These are phyloP conservation scores for Mycena capillaripes DNA, from an alignment of 768 basidiomycete genomes.

Conservation along the genomic window DNA sequence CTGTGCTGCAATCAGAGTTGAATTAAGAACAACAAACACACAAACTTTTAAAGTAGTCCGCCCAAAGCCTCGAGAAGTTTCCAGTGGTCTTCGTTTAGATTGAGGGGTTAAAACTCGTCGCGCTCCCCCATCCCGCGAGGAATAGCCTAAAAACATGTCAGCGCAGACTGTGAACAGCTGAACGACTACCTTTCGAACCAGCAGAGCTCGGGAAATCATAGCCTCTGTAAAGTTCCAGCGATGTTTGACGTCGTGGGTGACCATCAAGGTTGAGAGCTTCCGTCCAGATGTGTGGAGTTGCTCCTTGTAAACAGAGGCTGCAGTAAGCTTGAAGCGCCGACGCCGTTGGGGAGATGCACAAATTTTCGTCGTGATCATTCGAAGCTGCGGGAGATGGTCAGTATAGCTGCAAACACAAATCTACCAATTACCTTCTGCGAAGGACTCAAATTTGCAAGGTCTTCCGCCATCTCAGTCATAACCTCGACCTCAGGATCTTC, in stretches of 20 bases:
- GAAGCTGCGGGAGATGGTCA: background rate
- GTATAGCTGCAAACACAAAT: background rate
- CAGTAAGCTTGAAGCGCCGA: background rate
- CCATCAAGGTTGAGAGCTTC: background rate
- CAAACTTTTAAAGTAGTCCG: background rate
- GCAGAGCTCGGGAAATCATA: background rate
- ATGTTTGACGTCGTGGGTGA: slow-evolving; percentile 24
- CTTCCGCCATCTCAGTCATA: background rate
- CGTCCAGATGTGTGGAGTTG: background rate
- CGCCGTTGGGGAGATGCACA: slow-evolving; percentile 18
- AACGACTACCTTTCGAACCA: slow-evolving; percentile 11
- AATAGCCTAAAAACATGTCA: background rate
- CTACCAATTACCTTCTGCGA: background rate
- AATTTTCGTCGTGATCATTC: background rate
- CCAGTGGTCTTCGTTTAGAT: background rate
- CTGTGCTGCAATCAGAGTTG: background rate
- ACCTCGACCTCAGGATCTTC: slow-evolving; percentile 24
- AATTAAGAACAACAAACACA: background rate
- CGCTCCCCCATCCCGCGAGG: slow-evolving; percentile 4
- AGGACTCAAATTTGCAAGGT: background rate
- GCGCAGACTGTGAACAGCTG: no score
- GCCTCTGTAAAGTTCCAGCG: slow-evolving; percentile 26
- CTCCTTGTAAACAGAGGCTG: background rate
- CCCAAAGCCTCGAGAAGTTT: background rate
- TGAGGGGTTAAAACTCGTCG: background rate